Evolutionary conservation across 2,329 filamentous ascomycete genomes (phyloP).

Genomic region (Trichoderma hamatum): DNA sequence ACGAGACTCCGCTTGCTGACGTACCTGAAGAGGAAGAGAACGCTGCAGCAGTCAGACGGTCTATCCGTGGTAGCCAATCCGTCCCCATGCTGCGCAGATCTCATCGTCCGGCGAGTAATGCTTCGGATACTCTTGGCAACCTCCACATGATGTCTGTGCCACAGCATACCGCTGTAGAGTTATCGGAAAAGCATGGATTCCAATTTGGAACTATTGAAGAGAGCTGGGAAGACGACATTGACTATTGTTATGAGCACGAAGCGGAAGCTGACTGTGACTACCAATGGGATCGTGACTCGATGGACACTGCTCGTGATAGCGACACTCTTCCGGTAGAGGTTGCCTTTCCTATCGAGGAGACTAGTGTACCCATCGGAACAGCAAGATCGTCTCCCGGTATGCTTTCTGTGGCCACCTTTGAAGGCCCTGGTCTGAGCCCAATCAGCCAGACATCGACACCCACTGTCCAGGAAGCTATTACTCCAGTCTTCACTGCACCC

Average conservation of each 20-base stretch:
- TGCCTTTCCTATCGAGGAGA: conserved; percentile 32
- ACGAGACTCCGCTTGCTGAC: conserved; percentile 55
- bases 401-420: conserved; percentile 39
- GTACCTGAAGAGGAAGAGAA: conserved; percentile 67
- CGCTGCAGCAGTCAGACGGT: conserved; percentile 41
- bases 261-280: conserved; percentile 69
- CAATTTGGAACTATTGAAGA: conserved; percentile 44
- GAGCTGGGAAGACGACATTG: conserved; percentile 70
- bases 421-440: conserved; percentile 54
- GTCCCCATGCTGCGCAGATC: conserved; percentile 55
- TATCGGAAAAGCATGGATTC: conserved; percentile 27
- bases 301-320: conserved; percentile 45
- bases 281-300: conserved; percentile 63
- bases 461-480: conserved; percentile 49
- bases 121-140: conserved; percentile 56
- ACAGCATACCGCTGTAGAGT: conserved; percentile 36
- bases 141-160: conserved; percentile 41
- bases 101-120: conserved; percentile 51
- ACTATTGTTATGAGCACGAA: conserved; percentile 71
- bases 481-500: conserved; percentile 44
- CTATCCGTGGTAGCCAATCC: conserved; percentile 58
- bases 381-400: conserved; percentile 36
- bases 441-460: conserved; percentile 49
- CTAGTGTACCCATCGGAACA: conserved; percentile 19
- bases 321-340: conserved; percentile 33